Base-by-base conservation (phyloP, 331 rosid genomes). In the Quercus lobata region DNA sequence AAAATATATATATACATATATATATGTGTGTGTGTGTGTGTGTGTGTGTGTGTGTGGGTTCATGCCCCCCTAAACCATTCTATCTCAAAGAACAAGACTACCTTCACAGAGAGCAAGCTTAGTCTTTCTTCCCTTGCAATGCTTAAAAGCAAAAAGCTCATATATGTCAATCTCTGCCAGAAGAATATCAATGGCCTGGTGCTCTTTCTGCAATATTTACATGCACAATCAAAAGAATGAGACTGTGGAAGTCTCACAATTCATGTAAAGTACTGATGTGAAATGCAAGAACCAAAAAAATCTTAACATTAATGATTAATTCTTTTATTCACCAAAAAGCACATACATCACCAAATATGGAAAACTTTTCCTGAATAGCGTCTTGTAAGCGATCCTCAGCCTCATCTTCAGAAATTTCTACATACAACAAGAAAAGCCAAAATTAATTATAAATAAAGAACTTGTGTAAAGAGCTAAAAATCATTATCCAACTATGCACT, bases 111-210 rank as follows among this genome's bases (percentile, higher is more conserved):
- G 97, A 75, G 97, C 92, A 82, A 95, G 98, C 87, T 92, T 95
- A 76, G 80, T 90, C 84, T 83, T 95, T 89, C 98, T 92, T 85
- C 96, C 97, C 63, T 91, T 95, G 92, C 98, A 95, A 82, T 95
- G 97, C 81, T 95, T 95, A 85, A 95, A 95, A 74, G 97, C 91
- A 84, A 95, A 95, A 77, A 95, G 91, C 90, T 95, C 98, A 75
- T 95, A 95, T 85, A 95, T 95, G 89, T 95, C 98, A 73, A 95
- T 95, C 91, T 95, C 98, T 15, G 98, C 97, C 65, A 95, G 87
- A 89, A 95, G 98, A 85, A 95, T 95, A 84, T 95, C 98, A 85
- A 95, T 92, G 35, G 98, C 98, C 85, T 95, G 97, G 85, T 95
- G 98, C 54, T 95, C 98, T 86, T 91, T 95, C 98, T 94, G 98